phyloP scores from a whole-genome alignment of 78 protist species.

The Emiliania huxleyi region DNA sequence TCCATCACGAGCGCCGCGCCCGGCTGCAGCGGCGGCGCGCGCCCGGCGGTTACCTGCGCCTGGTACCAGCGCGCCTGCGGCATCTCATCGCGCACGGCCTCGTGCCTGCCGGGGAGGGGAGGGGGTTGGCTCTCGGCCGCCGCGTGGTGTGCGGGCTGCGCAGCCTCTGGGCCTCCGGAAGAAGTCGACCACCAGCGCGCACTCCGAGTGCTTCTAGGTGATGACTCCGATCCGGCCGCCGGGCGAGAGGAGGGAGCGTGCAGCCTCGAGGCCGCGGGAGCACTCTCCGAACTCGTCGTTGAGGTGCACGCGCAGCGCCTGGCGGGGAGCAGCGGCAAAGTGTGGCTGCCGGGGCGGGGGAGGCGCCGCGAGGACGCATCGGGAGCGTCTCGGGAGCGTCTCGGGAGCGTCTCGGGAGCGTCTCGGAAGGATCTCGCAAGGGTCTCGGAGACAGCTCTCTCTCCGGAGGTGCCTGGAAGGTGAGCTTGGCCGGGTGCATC shows the following conservation, averaged over 20 bases:
- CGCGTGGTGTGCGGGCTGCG: too few species aligned
- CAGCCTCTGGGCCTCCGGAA: too few species aligned
- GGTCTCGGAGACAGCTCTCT: too few species aligned
- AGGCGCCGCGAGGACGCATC: too few species aligned
- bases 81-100: not conserved
- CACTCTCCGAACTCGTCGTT: conserved; percentile 16
- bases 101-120: too few species aligned
- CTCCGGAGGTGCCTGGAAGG: too few species aligned
- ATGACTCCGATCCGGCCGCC: conserved; percentile 3
- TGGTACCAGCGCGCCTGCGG: not conserved
- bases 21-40: not conserved
- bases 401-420: too few species aligned
- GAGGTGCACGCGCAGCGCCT: conserved; percentile 8
- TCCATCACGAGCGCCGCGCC: not conserved
- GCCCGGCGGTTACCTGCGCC: not conserved
- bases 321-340: too few species aligned
- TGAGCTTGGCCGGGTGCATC: conserved; percentile 27
- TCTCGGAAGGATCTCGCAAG: too few species aligned
- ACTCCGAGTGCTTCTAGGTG: conserved; percentile 20
- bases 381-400: too few species aligned
- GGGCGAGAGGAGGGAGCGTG: not conserved
- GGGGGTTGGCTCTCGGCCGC: too few species aligned
- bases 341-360: too few species aligned
- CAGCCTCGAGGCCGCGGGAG: not conserved
- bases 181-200: not conserved